Conservation (phyloP, 78 protist genomes). For the Dictyostelium firmibasis region DNA sequence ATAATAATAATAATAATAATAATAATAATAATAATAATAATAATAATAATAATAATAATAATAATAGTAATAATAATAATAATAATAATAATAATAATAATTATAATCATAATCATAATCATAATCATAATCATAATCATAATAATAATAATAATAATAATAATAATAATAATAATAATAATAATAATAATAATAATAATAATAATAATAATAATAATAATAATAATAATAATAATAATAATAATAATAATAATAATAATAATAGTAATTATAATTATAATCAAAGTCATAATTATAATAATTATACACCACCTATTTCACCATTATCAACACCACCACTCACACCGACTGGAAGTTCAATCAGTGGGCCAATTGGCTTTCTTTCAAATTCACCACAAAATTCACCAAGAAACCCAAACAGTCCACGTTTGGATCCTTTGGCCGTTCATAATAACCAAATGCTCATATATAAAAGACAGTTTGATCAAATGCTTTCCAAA, state of each 20-base stretch:
- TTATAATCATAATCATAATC: too few species aligned
- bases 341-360: conserved; percentile 1
- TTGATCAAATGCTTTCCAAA: background rate
- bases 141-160: background rate
- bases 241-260: background rate
- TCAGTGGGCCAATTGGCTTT: background rate
- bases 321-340: conserved; percentile 48
- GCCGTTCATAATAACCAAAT: background rate
- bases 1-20: background rate
- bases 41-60: background rate
- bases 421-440: conserved; percentile 19
- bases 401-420: conserved; percentile 49
- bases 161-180: background rate
- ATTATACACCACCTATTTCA: background rate
- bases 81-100: too few species aligned
- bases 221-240: conserved; percentile 3
- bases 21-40: background rate
- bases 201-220: background rate
- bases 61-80: background rate
- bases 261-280: background rate
- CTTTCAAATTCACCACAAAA: background rate
- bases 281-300: background rate
- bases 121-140: background rate
- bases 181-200: background rate
- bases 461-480: conserved; percentile 9